Conservation (phyloP, 495 filamentous ascomycete species). For the Barbatosphaeria neglecta region DNA sequence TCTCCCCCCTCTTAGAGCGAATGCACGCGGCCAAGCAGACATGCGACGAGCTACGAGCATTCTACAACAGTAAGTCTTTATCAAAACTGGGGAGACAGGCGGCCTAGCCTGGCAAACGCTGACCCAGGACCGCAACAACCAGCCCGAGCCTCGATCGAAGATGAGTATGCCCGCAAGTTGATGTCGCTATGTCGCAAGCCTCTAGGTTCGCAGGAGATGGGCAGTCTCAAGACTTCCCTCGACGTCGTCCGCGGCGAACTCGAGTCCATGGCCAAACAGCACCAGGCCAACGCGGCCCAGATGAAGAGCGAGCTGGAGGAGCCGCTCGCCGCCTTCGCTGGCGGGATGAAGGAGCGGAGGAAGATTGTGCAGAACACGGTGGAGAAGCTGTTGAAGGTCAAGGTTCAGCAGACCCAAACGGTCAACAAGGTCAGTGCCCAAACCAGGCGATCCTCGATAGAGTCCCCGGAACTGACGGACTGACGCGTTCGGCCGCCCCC, state of each 20-base stretch:
- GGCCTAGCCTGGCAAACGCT: neutral
- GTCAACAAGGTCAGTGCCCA: conserved; percentile 89
- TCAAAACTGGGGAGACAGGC: neutral
- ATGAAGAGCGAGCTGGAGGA: conserved; percentile 98
- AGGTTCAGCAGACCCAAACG: conserved; percentile 76
- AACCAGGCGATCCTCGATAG: too few species aligned
- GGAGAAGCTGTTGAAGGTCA: conserved; percentile 86
- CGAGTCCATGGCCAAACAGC: conserved; percentile 89
- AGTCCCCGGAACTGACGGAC: too few species aligned
- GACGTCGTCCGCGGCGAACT: conserved; percentile 82
- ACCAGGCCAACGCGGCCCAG: conserved; percentile 77
- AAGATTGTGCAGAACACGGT: conserved; percentile 91
- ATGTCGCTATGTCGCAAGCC: conserved; percentile 76
- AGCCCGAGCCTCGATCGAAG: conserved; percentile 91
- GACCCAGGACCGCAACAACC: conserved; percentile 1
- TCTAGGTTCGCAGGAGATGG: conserved; percentile 78
- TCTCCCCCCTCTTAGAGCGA: conserved; percentile 82
- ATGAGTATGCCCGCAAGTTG: conserved; percentile 93
- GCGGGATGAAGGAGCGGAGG: conserved; percentile 85
- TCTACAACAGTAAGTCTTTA: conserved; percentile 62
- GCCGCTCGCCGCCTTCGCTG: conserved; percentile 79
- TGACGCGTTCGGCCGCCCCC: too few species aligned
- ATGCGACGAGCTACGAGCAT: conserved; percentile 84
- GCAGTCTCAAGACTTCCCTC: conserved; percentile 70
- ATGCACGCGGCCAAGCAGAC: conserved; percentile 95